phyloP scores from a whole-genome alignment of 1,284 basidiomycete species.

The Xerocomus minutiporus region DNA sequence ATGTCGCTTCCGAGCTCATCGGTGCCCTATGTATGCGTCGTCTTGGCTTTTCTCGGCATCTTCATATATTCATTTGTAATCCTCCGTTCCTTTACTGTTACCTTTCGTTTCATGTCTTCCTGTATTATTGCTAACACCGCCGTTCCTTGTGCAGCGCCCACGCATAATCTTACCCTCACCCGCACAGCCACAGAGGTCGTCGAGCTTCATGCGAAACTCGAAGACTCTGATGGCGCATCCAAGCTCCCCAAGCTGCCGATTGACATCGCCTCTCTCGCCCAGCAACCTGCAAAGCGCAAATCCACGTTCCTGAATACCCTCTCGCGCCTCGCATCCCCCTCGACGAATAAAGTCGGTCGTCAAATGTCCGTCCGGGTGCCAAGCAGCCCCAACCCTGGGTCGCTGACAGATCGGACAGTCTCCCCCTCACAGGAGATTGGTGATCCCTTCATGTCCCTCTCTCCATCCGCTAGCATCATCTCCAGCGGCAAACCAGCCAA shows the following conservation, averaged over 20 bases:
- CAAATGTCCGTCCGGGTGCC: slow-evolving; percentile 33
- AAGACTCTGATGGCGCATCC: slow-evolving; percentile 47
- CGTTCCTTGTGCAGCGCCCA: slow-evolving; percentile 57
- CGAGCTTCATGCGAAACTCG: slow-evolving; percentile 73
- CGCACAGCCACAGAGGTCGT: slow-evolving; percentile 70
- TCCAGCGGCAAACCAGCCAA: slow-evolving; percentile 30
- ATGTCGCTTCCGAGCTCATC: slow-evolving; percentile 29
- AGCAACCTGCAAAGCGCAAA: slow-evolving; percentile 62
- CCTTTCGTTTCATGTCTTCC: slow-evolving; percentile 14
- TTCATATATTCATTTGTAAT: slow-evolving; percentile 14
- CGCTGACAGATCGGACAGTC: slow-evolving; percentile 35
- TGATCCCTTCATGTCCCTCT: slow-evolving; percentile 57
- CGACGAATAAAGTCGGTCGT: slow-evolving; percentile 42
- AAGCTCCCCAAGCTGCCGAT: slow-evolving; percentile 61
- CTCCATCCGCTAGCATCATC: slow-evolving; percentile 23
- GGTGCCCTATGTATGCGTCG: slow-evolving; percentile 19
- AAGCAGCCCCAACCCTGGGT: slow-evolving; percentile 30
- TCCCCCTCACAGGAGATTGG: slow-evolving; percentile 53
- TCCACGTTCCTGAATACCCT: slow-evolving; percentile 78
- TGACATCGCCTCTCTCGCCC: slow-evolving; percentile 46
- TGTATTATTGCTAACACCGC: slow-evolving; percentile 29
- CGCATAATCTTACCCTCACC: slow-evolving; percentile 83
- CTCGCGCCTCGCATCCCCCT: slow-evolving; percentile 69
- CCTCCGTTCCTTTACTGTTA: slow-evolving; percentile 13
- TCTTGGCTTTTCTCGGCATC: slow-evolving; percentile 15